These are phyloP conservation scores for Hyaloscypha bicolor DNA, from an alignment of 495 filamentous ascomycete genomes.

Conservation along the genomic window DNA sequence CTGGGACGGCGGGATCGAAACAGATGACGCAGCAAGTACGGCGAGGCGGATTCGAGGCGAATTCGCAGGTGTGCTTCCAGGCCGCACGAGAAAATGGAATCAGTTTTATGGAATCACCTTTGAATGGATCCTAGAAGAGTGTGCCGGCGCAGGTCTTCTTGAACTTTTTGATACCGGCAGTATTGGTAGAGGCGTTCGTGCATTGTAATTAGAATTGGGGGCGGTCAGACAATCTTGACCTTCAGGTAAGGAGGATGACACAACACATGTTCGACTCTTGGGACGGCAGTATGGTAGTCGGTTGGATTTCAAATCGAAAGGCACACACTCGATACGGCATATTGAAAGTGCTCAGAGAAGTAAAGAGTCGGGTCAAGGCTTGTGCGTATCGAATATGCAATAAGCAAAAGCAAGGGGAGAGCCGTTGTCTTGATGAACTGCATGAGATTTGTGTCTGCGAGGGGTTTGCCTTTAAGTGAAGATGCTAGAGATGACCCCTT, in stretches of 20 bases:
- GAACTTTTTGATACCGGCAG: constrained; percentile 86
- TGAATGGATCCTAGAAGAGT: constrained; percentile 77
- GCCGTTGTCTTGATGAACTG: neutral
- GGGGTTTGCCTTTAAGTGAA: neutral
- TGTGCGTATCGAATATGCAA: neutral
- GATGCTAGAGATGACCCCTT: neutral
- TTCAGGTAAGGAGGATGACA: neutral
- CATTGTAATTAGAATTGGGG: constrained; percentile 38
- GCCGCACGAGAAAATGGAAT: constrained; percentile 81
- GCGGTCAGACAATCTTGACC: neutral
- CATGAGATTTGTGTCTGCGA: neutral
- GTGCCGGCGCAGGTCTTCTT: constrained; percentile 75
- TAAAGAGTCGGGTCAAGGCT: neutral
- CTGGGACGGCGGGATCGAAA: constrained; percentile 77
- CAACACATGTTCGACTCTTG: neutral
- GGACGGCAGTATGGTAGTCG: neutral
- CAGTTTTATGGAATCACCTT: constrained; percentile 76
- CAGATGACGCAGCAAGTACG: constrained; percentile 54
- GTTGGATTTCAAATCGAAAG: neutral
- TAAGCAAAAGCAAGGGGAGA: neutral
- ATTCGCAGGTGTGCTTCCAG: constrained; percentile 69
- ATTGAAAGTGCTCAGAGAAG: neutral
- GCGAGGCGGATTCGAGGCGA: constrained; percentile 70
- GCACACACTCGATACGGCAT: neutral
- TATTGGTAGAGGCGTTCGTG: constrained; percentile 73